Percentiles rank a stretch among this genome's conserved stretches.
Evolutionary conservation across 2,329 filamentous ascomycete genomes (phyloP).

Genomic region (Knufia fluminis): DNA sequence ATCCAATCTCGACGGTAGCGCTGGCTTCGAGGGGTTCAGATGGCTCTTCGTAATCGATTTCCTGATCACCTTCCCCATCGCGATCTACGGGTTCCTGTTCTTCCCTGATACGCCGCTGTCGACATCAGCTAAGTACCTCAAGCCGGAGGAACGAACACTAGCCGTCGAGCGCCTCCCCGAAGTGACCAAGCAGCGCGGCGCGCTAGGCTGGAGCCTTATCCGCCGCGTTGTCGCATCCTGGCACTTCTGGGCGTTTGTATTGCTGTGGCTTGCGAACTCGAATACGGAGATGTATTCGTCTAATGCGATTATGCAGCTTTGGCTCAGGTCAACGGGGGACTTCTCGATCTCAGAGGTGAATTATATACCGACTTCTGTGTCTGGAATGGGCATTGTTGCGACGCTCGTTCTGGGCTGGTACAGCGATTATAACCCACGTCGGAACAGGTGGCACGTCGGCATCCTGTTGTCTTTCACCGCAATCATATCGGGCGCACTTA

Average conservation of each 20-base stretch:
- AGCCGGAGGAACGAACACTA: conserved; percentile 25
- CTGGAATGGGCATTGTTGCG: conserved; percentile 16
- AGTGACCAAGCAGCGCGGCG: conserved; percentile 20
- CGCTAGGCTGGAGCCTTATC: conserved; percentile 11
- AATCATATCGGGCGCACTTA: conserved; percentile 16
- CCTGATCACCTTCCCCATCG: conserved; percentile 36
- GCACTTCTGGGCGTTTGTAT: conserved; percentile 32
- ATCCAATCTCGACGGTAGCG: conserved; percentile 41
- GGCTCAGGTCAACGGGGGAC: conserved; percentile 12
- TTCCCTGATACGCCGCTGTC: conserved; percentile 32
- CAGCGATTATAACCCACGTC: conserved; percentile 13
- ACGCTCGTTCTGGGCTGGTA: conserved; percentile 16
- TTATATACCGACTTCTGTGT: conserved; percentile 16
- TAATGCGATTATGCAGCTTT: conserved; percentile 15
- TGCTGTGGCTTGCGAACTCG: conserved; percentile 47
- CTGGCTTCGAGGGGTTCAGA: conserved; percentile 38
- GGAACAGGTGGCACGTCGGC: conserved; percentile 17
- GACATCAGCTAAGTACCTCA: conserved; percentile 30
- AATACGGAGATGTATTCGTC: conserved; percentile 39
- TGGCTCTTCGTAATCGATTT: conserved; percentile 35
- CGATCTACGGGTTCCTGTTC: conserved; percentile 34
- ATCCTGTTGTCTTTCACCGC: conserved; percentile 16
- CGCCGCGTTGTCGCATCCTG: conserved; percentile 27
- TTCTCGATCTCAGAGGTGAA: conserved; percentile 16
- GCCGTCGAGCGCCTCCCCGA: conserved; percentile 27